Evolutionary conservation across 495 filamentous ascomycete genomes (phyloP), one percentile per base, ranked within the genome.

Genomic region (Thermothielavioides terrestris): DNA sequence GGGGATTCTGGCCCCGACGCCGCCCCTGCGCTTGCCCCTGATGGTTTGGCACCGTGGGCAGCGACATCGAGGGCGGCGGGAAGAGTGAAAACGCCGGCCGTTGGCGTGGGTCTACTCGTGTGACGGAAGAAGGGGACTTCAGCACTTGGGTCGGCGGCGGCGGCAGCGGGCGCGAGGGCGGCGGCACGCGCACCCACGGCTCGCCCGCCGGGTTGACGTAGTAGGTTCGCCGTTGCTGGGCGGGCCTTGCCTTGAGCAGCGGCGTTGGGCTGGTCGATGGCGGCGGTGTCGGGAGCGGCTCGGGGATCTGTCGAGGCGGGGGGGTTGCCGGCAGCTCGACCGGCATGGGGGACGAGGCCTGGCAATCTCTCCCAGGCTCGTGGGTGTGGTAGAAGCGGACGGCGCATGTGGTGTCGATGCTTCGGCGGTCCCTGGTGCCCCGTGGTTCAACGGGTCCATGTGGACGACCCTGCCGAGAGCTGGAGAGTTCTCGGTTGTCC

Each of bases 161-260:
- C 9, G 54, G 54, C 3, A 49, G 31, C 4, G 54, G 49, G 11
- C 12, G n/a, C 2, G 38, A n/a, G 3, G 54, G 54, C 1, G 49
- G 49, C 8, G 54, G 55, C 9, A 55, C 53, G 21, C 35, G 38
- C 15, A 50, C 47, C 53, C 53, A 55, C 6, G 53, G 55, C 20
- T 54, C 50, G 20, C 55, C 55, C 20, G 55, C 50, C 4, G 51
- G 55, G 41, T 53, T 58, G 14, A 54, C 30, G 38, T 58, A 58
- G 36, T 14, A 4, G 4, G 9, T 38, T 22, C 20, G 27, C 31
- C 27, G 2, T 27, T 6, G 4, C 32, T 32, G 4, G 3, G 8
- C n/a, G 21, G 41, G 39, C 8, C 23, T 17, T 30, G 23, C 8
- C 6, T 26, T 17, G 35, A 12, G 20, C 14, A 12, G 14, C 10